Conservation (phyloP, 2,329 filamentous ascomycete genomes). For the Fusarium equiseti region DNA sequence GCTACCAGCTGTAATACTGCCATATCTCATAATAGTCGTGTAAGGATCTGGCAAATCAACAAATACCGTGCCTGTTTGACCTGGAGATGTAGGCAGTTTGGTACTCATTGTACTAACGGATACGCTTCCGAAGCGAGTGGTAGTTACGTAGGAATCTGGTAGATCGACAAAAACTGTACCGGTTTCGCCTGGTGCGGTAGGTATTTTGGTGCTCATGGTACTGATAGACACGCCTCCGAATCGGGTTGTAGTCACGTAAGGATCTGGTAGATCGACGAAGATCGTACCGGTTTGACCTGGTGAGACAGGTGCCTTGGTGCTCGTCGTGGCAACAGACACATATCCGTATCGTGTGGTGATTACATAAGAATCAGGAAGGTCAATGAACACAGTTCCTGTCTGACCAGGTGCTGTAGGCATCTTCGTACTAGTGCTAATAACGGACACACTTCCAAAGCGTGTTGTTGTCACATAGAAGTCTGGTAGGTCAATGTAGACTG, state of each 20-base stretch:
- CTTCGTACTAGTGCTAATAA: not conserved
- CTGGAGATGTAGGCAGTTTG: not conserved
- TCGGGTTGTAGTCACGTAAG: not conserved
- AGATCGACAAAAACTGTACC: not conserved
- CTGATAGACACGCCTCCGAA: not conserved
- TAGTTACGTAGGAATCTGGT: not conserved
- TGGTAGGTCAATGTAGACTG: not conserved
- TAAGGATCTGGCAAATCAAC: not conserved
- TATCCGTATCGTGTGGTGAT: not conserved
- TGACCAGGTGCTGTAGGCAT: not conserved
- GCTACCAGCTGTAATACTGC: not conserved
- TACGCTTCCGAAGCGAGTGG: not conserved
- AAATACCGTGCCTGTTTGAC: not conserved
- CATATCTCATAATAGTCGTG: not conserved
- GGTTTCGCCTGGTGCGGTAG: fast-evolving
- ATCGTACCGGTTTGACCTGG: not conserved
- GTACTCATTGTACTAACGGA: not conserved
- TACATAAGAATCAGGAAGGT: not conserved
- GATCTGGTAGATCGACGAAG: not conserved
- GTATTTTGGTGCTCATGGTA: not conserved
- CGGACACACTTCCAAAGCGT: not conserved
- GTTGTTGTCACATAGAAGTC: not conserved
- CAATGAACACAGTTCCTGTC: not conserved
- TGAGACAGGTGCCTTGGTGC: not conserved
- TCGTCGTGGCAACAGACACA: not conserved